Evolutionary conservation across 257 asterid species (phyloP).

Genomic region (Capsicum pubescens): DNA sequence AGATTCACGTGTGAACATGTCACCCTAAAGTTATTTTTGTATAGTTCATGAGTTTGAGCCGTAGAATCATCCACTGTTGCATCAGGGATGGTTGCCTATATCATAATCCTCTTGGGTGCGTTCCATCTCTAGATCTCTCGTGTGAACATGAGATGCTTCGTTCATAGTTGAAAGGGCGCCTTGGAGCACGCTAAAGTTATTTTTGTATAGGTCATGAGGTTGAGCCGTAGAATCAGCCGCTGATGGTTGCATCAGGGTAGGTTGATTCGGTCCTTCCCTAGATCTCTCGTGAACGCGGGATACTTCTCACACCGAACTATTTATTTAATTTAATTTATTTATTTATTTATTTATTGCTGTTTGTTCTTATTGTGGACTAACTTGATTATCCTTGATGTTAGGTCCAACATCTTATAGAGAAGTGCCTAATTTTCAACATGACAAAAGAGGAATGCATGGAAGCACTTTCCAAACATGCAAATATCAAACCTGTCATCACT

Average conservation of each 20-base stretch:
- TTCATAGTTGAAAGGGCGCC: no score
- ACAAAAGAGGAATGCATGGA: slow-evolving; percentile 63
- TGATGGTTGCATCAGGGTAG: no score
- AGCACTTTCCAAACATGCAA: slow-evolving; percentile 60
- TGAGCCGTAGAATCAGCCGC: not conserved
- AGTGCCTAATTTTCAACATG: slow-evolving; percentile 53
- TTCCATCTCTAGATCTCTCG: no score
- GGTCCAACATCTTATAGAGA: slow-evolving; percentile 60
- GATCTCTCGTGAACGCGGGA: not conserved
- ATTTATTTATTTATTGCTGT: not conserved
- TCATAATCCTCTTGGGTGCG: not conserved
- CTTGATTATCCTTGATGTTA: slow-evolving; percentile 9
- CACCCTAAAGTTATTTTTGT: no score
- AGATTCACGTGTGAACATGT: no score
- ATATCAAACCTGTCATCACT: slow-evolving; percentile 53
- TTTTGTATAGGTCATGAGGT: not conserved
- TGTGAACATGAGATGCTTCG: no score
- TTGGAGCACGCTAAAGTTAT: no score
- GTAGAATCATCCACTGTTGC: not conserved
- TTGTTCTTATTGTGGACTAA: not conserved
- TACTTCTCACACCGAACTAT: rapidly evolving
- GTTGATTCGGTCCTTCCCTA: not conserved
- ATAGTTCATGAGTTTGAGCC: not conserved
- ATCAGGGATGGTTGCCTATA: not conserved
- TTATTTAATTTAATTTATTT: not conserved